Conservation (phyloP, 768 basidiomycete species). For the Amanita rubescens region DNA sequence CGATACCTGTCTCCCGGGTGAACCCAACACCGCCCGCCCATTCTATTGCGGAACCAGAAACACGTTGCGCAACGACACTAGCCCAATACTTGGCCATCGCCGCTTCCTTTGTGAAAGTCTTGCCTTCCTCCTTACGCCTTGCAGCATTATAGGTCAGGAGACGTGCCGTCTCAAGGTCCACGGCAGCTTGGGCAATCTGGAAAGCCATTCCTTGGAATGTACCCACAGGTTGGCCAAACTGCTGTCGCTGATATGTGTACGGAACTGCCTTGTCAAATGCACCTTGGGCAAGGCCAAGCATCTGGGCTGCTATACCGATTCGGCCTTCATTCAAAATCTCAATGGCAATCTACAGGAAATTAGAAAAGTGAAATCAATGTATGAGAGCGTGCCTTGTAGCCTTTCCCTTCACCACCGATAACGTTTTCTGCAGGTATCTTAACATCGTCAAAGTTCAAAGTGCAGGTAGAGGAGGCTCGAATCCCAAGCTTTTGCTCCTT, state of each 20-base stretch:
- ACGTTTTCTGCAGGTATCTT: constrained; percentile 79
- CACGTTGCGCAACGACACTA: constrained; percentile 82
- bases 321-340: constrained; percentile 96
- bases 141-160: constrained; percentile 96
- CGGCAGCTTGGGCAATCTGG: constrained; percentile 87
- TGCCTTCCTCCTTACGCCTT: constrained; percentile 86
- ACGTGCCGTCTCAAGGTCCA: constrained; percentile 85
- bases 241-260: constrained; percentile 88
- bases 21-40: constrained; percentile 94
- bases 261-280: constrained; percentile 95
- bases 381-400: constrained; percentile 61
- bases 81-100: constrained; percentile 98
- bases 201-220: constrained; percentile 95
- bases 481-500: constrained; percentile 99
- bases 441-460: constrained; percentile 91
- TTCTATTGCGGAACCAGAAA: constrained; percentile 87
- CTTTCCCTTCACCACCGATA: constrained; percentile 86
- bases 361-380: background rate
- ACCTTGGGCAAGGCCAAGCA: constrained; percentile 96
- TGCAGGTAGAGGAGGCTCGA: constrained; percentile 91
- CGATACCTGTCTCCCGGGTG: constrained; percentile 90
- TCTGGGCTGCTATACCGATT: constrained; percentile 97
- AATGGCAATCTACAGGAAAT: constrained; percentile 65
- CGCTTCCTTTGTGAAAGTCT: constrained; percentile 83
- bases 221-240: constrained; percentile 92